Evolutionary conservation across 139 green algal genomes (phyloP).

Genomic region (Chlorella ohadii): DNA sequence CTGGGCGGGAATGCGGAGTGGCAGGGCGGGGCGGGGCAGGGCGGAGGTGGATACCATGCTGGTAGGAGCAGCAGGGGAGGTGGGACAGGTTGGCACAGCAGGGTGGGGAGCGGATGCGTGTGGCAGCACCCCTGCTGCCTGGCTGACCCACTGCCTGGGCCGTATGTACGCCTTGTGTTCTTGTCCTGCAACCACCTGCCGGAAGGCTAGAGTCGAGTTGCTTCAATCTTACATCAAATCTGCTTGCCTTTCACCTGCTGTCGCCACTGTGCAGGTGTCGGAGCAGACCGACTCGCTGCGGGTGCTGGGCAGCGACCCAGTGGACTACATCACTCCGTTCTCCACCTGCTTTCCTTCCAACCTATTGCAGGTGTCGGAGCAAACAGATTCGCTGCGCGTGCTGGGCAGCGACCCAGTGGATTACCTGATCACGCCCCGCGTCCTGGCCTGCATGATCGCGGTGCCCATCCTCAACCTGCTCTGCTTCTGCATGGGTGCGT

Average conservation of each 20-base stretch:
- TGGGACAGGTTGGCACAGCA: not conserved
- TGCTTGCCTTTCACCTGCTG: too few species aligned
- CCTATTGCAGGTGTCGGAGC: conserved; percentile 97
- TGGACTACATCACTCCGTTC: too few species aligned
- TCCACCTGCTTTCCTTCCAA: too few species aligned
- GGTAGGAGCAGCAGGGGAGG: not conserved
- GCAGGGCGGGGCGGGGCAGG: too few species aligned
- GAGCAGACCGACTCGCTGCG: conserved; percentile 98
- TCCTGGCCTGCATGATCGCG: conserved; percentile 94
- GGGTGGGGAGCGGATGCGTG: too few species aligned
- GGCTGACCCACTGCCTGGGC: too few species aligned
- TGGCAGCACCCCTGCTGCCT: too few species aligned
- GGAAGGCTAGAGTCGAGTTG: too few species aligned
- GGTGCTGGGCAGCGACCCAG: conserved; percentile 94
- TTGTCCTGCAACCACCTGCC: too few species aligned
- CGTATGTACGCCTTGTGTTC: too few species aligned
- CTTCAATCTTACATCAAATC: too few species aligned
- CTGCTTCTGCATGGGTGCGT: conserved; percentile 94
- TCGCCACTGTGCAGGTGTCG: conserved; percentile 92
- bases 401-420: conserved; percentile 96
- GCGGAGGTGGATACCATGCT: not conserved
- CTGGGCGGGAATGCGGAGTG: too few species aligned
- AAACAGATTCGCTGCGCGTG: conserved; percentile 96
- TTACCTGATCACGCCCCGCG: conserved; percentile 96
- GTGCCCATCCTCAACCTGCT: conserved; percentile 95